Evolutionary conservation across 176 grass and related monocot species (phyloP), one percentile per base, ranked within the genome.

Genomic region (Cenchrus fungigraminus): DNA sequence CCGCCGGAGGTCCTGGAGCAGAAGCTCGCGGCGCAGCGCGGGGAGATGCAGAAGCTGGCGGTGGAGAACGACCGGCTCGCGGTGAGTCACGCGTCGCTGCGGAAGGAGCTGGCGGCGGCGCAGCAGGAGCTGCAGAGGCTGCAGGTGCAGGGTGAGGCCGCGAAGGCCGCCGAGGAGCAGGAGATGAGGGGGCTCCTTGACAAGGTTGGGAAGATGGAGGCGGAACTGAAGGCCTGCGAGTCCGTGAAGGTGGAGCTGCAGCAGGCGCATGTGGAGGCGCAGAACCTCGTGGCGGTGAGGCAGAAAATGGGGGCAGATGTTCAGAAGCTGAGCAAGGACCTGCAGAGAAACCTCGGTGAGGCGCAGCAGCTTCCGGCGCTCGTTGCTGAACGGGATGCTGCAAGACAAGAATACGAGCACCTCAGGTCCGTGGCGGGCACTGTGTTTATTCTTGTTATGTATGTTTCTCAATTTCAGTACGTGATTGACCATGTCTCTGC

Each of bases 41-140:
- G 81, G 50, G 97, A 94, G 86, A 94, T 99, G 86, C 90, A 97
- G 87, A 96, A 91, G 82, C 84, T 99, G 69, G 94, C 86, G 9
- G 40, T 85, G 53, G 97, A 99, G 71, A 99, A 99, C n/a, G 88
- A 94, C 34, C 82, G 88, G 72, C 84, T 99, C 31, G 86, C 90
- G 3, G 40, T 45, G 10, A 92, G 91, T 54, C 91, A 97, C 57
- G 80, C 57, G 46, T 91, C 90, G 40, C 79, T 97, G 46, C 88
- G 94, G 88, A 89, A 92, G 22, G 94, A 99, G 62, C 78, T 99
- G 42, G 92, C 88, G 16, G 84, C 75, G 12, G 90, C 84, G 51
- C 97, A 99, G 65, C 92, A 97, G 77, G 97, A 94, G 77, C 53
- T 92, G 82, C 94, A 94, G 85, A 86, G 86, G 82, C 42, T 97